Percentiles rank a stretch among this genome's conserved stretches.
Evolutionary conservation across 116 monocot species (phyloP).

Genomic region (Dioscorea cayenensis): DNA sequence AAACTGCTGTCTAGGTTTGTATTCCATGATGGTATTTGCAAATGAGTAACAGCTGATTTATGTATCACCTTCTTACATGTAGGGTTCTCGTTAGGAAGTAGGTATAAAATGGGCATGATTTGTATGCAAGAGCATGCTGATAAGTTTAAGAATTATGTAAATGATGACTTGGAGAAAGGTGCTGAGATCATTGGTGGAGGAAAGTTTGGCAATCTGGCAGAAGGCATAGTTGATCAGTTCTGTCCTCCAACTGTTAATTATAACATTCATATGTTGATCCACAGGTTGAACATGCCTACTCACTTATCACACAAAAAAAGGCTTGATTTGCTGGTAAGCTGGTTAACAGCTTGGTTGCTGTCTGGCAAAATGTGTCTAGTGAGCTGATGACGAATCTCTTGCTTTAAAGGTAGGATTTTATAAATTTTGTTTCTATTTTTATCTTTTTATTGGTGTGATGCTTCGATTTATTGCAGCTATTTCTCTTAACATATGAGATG

Average conservation of each 20-base stretch:
- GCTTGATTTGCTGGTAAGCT: slow-evolving; percentile 97
- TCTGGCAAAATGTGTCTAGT: slow-evolving; percentile 80
- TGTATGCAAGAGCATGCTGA: slow-evolving; percentile 97
- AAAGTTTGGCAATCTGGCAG: slow-evolving; percentile 82
- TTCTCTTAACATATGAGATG: not conserved
- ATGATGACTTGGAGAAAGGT: slow-evolving; percentile 93
- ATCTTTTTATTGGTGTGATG: not conserved
- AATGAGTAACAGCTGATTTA: not conserved
- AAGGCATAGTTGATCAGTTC: slow-evolving; percentile 94
- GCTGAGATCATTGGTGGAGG: slow-evolving; percentile 90
- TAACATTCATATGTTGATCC: too few relatives aligned
- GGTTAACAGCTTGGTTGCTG: slow-evolving; percentile 85
- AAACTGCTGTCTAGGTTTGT: not conserved
- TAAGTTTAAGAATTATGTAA: slow-evolving; percentile 83
- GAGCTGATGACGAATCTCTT: slow-evolving; percentile 96
- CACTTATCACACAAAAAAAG: slow-evolving; percentile 87
- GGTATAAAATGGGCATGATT: slow-evolving; percentile 95
- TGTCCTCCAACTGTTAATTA: slow-evolving; percentile 91
- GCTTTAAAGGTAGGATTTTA: slow-evolving; percentile 92
- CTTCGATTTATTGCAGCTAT: not conserved
- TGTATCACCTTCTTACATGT: slow-evolving; percentile 6
- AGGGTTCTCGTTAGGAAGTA: slow-evolving; percentile 83
- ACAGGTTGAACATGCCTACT: too few relatives aligned
- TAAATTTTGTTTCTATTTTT: not conserved
- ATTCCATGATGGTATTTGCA: not conserved